Evolutionary conservation across 257 asterid genomes (phyloP).

Genomic region (Plantago major): DNA sequence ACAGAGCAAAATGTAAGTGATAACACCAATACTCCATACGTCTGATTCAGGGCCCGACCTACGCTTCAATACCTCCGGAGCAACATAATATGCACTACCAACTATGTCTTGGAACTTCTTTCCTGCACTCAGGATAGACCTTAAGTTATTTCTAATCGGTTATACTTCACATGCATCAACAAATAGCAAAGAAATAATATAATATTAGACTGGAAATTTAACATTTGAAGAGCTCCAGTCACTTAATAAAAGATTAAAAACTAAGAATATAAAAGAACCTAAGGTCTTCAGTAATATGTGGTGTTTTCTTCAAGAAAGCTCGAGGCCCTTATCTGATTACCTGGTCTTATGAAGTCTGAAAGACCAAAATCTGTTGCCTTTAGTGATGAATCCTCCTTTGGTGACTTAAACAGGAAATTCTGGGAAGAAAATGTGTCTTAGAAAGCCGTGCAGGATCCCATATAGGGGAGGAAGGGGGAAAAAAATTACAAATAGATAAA

Average conservation of each 20-base stretch:
- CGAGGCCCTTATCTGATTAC: slow-evolving; percentile 31
- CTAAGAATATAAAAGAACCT: neutral
- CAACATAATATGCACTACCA: slow-evolving; percentile 99
- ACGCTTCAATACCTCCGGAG: slow-evolving; percentile 97
- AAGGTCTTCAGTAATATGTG: neutral
- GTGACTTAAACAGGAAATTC: slow-evolving; percentile 91
- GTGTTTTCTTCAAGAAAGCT: neutral
- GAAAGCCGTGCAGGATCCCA: slow-evolving; percentile 19
- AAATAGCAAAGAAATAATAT: neutral
- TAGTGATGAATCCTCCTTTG: slow-evolving; percentile 74
- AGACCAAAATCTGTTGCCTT: slow-evolving; percentile 99
- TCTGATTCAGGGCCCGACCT: slow-evolving; percentile 99
- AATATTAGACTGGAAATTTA: slow-evolving; percentile 3
- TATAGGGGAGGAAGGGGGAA: too few species aligned
- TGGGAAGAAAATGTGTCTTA: slow-evolving; percentile 29
- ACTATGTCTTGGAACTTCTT: slow-evolving; percentile 88
- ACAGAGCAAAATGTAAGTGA: slow-evolving; percentile 90
- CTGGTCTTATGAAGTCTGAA: slow-evolving; percentile 95
- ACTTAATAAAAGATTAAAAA: neutral
- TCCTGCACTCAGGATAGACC: slow-evolving; percentile 40
- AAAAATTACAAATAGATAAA: neutral
- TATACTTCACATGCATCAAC: neutral
- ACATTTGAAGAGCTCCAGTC: slow-evolving; percentile 7
- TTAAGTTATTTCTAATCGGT: slow-evolving; percentile 2
- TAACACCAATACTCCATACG: slow-evolving; percentile 99